phyloP scores from a whole-genome alignment of 2,329 filamentous ascomycete species.

The Neonectria punicea region DNA sequence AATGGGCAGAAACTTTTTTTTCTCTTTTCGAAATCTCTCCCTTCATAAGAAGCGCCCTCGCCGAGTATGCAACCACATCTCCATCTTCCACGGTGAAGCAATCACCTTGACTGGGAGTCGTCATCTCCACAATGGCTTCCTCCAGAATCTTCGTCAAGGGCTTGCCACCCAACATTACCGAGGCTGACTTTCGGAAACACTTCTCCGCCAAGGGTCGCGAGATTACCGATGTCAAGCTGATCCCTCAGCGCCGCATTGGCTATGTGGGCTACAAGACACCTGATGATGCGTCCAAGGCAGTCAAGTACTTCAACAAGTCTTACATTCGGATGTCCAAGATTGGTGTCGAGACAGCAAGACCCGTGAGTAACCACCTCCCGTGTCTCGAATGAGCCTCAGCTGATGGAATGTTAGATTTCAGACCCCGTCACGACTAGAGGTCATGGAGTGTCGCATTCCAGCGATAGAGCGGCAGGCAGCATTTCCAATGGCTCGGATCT shows the following conservation, averaged over 20 bases:
- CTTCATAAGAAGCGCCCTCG: constrained; percentile 37
- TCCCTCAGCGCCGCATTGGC: constrained; percentile 89
- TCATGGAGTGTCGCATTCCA: constrained; percentile 42
- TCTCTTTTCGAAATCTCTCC: constrained; percentile 28
- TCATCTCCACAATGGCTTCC: constrained; percentile 57
- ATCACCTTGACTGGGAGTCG: constrained; percentile 39
- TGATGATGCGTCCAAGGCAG: constrained; percentile 82
- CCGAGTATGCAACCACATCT: constrained; percentile 40
- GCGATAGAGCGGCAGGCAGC: constrained; percentile 28
- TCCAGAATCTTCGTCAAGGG: constrained; percentile 84
- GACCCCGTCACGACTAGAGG: constrained; percentile 53
- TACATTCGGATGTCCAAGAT: constrained; percentile 98
- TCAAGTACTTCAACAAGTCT: constrained; percentile 94
- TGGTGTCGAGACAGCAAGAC: constrained; percentile 85
- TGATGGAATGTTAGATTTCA: constrained; percentile 57
- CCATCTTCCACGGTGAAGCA: constrained; percentile 35
- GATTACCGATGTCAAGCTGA: constrained; percentile 92
- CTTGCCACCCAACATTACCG: constrained; percentile 85
- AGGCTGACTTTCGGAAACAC: constrained; percentile 88
- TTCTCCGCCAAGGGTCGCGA: constrained; percentile 78
- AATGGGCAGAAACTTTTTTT: constrained; percentile 46
- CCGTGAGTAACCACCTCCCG: constrained; percentile 62
- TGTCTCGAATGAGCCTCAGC: constrained; percentile 37
- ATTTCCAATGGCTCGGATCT: constrained; percentile 31
- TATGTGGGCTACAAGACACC: constrained; percentile 93